These are phyloP conservation scores for Hibiscus syriacus DNA, from an alignment of 345 rosid genomes.

Conservation along the genomic window DNA sequence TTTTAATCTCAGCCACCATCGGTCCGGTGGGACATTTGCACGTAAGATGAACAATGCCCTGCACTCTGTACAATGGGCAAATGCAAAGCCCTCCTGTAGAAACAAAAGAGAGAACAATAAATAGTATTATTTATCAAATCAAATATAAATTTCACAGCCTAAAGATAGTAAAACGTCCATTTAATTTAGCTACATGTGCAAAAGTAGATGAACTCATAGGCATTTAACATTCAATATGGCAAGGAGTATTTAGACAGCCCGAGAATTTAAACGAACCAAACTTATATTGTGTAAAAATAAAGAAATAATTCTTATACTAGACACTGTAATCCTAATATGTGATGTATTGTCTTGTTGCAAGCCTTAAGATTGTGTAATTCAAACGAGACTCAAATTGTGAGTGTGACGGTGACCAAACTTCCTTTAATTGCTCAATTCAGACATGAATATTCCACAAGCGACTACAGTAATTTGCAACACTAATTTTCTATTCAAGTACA, in stretches of 20 bases:
- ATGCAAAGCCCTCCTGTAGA: conserved; percentile 98
- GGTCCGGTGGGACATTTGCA: conserved; percentile 91
- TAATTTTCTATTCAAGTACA: conserved; percentile 11
- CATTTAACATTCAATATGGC: neutral
- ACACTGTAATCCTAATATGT: neutral
- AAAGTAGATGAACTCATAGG: neutral
- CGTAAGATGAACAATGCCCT: conserved; percentile 83
- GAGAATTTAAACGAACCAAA: too few relatives aligned
- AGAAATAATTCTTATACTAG: too few relatives aligned
- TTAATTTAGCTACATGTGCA: neutral
- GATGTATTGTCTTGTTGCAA: neutral
- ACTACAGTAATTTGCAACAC: neutral
- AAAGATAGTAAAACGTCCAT: conserved; percentile 2
- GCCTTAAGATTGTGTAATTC: neutral
- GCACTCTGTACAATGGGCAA: conserved; percentile 99
- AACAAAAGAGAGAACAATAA: conserved; percentile 3
- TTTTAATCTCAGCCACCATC: conserved; percentile 99
- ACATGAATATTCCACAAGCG: neutral
- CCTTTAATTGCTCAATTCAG: neutral
- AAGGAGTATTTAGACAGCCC: neutral
- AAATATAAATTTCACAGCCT: neutral
- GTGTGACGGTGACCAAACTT: neutral
- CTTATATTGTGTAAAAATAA: neutral
- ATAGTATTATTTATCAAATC: conserved; percentile 6
- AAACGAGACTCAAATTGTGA: neutral